A percentile compares a stretch with the other conserved stretches of the same genome.
phyloP scores from a whole-genome alignment of 2,329 filamentous ascomycete genomes.

The Penicillium sp. region DNA sequence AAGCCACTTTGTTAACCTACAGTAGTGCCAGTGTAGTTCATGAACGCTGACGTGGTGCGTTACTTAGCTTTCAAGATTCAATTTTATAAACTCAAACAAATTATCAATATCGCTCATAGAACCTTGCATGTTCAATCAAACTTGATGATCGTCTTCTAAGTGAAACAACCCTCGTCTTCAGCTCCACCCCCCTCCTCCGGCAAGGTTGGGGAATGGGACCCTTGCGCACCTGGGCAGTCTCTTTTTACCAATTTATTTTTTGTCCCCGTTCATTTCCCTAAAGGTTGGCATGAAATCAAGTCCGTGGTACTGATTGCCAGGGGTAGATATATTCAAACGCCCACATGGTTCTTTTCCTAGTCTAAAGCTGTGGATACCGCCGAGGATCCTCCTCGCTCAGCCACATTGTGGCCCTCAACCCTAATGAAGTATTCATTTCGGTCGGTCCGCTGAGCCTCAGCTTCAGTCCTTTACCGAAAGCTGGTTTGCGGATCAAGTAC shows the following conservation, averaged over 20 bases:
- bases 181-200: not conserved
- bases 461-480: not conserved
- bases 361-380: not conserved
- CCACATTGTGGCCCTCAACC: not conserved
- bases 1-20: not conserved
- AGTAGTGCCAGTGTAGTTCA: not conserved
- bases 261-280: not conserved
- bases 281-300: not conserved
- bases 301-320: not conserved
- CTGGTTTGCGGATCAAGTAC: not conserved
- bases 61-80: not conserved
- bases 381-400: not conserved
- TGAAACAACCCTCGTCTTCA: conserved; percentile 1
- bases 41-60: not conserved
- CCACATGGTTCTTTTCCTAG: not conserved
- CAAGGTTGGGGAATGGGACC: not conserved
- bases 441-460: not conserved
- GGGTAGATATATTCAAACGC: not conserved
- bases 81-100: not conserved
- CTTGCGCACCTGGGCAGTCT: not conserved
- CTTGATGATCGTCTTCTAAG: not conserved
- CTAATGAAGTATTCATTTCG: not conserved
- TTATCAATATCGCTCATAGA: not conserved
- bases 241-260: too few relatives aligned
- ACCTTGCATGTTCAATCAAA: conserved; percentile 8